phyloP scores from a whole-genome alignment of 2,329 filamentous ascomycete genomes.

The Knoxdaviesia capensis region DNA sequence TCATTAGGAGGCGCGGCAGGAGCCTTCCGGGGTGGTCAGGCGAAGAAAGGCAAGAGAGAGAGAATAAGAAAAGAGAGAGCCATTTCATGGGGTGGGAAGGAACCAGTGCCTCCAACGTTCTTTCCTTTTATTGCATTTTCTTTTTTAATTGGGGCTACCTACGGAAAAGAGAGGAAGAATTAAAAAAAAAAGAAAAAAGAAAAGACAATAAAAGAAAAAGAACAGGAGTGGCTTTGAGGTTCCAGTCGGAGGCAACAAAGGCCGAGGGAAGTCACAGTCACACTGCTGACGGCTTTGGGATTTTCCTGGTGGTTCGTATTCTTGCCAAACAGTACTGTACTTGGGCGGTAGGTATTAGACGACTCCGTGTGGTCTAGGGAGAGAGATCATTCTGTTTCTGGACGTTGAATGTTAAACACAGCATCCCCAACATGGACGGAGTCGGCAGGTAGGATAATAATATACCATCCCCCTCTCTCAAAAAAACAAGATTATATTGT shows the following conservation, averaged over 20 bases:
- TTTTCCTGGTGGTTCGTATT: neutral
- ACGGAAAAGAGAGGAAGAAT: slow-evolving; percentile 2
- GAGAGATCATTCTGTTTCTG: too few species aligned
- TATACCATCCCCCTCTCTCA: too few species aligned
- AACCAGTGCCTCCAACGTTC: slow-evolving; percentile 1
- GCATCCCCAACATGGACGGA: too few species aligned
- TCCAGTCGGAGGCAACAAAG: slow-evolving; percentile 5
- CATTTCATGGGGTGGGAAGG: neutral
- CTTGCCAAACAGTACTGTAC: neutral
- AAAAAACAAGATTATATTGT: too few species aligned
- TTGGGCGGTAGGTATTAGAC: neutral
- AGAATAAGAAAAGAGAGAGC: neutral
- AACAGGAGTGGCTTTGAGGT: neutral
- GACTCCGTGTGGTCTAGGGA: too few species aligned
- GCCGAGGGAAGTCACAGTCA: slow-evolving; percentile 7
- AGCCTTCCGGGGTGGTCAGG: neutral
- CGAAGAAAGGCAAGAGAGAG: neutral
- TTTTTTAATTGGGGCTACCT: neutral
- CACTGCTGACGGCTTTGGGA: too few species aligned
- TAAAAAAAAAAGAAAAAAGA: slow-evolving; percentile 5
- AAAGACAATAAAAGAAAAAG: neutral
- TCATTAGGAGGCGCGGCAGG: too few species aligned
- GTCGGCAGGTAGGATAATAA: too few species aligned
- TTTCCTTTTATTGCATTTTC: neutral
- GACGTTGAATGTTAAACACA: too few species aligned